Evolutionary conservation across 192 early-diverging fungal genomes (phyloP), one percentile per base, ranked within the genome.

Genomic region (Entomortierella parvispora): DNA sequence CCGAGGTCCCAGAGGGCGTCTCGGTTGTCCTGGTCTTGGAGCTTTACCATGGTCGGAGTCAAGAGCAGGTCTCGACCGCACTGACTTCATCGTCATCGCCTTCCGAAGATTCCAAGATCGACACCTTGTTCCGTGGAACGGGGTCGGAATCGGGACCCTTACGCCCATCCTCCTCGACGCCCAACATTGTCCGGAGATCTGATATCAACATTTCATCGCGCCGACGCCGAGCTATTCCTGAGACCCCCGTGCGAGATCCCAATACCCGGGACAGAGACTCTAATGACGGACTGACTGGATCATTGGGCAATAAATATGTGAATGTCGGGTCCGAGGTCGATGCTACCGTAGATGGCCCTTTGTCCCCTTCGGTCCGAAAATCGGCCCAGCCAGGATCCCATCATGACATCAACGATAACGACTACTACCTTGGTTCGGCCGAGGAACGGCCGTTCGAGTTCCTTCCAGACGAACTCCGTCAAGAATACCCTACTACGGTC

Each of bases 401-500:
- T n/a, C 68, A 65, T 25, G 62, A 58, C 23, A 28, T 34, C n/a
- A 58, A 72, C 54, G 22, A 71, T 23, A 47, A 58, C 4, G 59
- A 62, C 23, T 55, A 62, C 20, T 40, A 48, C 33, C 40, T 45
- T 10, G 43, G 43, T 15, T n/a, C 51, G 18, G 50, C 22, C 4
- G 69, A 45, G 20, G 25, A 22, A 5, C 54, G 64, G 12, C 37
- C 42, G 1, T 34, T 53, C 6, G 46, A 51, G 56, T 58, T 58
- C 40, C 34, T 12, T 8, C 58, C 64, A 12, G 44, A 66, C 20
- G 62, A 72, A 22, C 26, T 72, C n/a, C 54, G 70, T 5, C 51
- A 72, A 58, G 70, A 72, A 58, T 72, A 58, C 28, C 71, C 71
- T 8, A 66, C 59, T 20, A 49, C 58, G 14, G 20, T 55, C 32